Evolutionary conservation across 1,284 basidiomycete species (phyloP).

Genomic region (Boletus smithii): DNA sequence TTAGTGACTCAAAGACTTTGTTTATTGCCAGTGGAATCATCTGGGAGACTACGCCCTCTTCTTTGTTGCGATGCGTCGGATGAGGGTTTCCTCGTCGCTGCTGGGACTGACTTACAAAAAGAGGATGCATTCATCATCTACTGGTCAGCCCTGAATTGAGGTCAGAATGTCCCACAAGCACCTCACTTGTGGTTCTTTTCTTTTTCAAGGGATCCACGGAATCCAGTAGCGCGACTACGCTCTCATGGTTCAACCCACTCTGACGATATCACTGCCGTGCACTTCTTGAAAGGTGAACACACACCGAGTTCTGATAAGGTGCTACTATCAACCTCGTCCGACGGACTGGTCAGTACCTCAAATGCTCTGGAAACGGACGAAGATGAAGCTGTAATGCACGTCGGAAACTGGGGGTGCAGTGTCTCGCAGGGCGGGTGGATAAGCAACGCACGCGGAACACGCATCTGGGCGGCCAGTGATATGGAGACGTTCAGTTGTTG

Average conservation of each 20-base stretch:
- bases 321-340: conserved; percentile 67
- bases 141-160: conserved; percentile 47
- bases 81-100: conserved; percentile 64
- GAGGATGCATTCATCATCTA: conserved; percentile 71
- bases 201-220: conserved; percentile 54
- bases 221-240: conserved; percentile 46
- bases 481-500: conserved; percentile 83
- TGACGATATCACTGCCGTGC: conserved; percentile 70
- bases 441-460: conserved; percentile 29
- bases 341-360: conserved; percentile 67
- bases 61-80: conserved; percentile 67
- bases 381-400: conserved; percentile 66
- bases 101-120: conserved; percentile 64
- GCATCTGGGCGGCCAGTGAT: conserved; percentile 73
- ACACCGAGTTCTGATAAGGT: conserved; percentile 35
- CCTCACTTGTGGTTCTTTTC: neutral
- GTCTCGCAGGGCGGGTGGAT: conserved; percentile 73
- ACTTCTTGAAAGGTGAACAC: conserved; percentile 41
- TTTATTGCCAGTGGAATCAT: conserved; percentile 42
- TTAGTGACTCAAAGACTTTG: conserved; percentile 46
- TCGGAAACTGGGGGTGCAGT: conserved; percentile 74
- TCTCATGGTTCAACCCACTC: conserved; percentile 67
- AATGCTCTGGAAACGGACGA: conserved; percentile 68
- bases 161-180: neutral
- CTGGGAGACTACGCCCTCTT: conserved; percentile 45